A percentile compares a stretch with the other conserved stretches of the same genome.
These are phyloP conservation scores for Magnolia changhungtana DNA, from an alignment of 164 flowering plant species.

Conservation along the genomic window DNA sequence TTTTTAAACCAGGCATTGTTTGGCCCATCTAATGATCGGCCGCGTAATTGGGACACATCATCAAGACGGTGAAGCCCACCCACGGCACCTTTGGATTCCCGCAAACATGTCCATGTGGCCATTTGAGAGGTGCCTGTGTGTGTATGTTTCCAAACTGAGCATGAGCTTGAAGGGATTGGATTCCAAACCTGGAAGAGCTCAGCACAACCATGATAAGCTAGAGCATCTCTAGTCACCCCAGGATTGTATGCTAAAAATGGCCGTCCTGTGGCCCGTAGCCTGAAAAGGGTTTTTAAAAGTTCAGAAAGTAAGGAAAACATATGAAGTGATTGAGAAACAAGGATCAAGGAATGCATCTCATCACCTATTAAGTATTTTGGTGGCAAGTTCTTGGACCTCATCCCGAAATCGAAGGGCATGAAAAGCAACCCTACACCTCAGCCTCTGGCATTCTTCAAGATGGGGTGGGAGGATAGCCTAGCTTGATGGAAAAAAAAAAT, in stretches of 20 bases:
- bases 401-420: conserved; percentile 84
- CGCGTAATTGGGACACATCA: too few relatives aligned
- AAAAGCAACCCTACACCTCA: conserved; percentile 92
- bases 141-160: background rate
- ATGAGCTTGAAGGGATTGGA: background rate
- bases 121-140: too few relatives aligned
- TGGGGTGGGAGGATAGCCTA: conserved; percentile 81
- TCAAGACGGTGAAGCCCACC: background rate
- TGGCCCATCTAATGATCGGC: too few relatives aligned
- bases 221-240: conserved; percentile 89
- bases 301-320: background rate
- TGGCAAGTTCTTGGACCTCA: conserved; percentile 84
- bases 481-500: background rate
- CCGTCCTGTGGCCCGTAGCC: conserved; percentile 64
- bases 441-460: conserved; percentile 83
- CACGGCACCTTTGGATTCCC: too few relatives aligned
- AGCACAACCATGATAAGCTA: conserved; percentile 92
- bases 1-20: too few relatives aligned
- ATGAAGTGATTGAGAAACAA: background rate
- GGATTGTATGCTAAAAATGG: conserved; percentile 86
- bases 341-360: background rate
- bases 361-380: conserved; percentile 65
- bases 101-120: background rate
- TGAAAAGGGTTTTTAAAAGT: conserved; percentile 16
- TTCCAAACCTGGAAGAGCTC: conserved; percentile 85